A percentile compares a stretch with the other conserved stretches of the same genome.
These are phyloP conservation scores for Chalaropsis thielavioides DNA, from an alignment of 2,329 filamentous ascomycete genomes.

Conservation along the genomic window DNA sequence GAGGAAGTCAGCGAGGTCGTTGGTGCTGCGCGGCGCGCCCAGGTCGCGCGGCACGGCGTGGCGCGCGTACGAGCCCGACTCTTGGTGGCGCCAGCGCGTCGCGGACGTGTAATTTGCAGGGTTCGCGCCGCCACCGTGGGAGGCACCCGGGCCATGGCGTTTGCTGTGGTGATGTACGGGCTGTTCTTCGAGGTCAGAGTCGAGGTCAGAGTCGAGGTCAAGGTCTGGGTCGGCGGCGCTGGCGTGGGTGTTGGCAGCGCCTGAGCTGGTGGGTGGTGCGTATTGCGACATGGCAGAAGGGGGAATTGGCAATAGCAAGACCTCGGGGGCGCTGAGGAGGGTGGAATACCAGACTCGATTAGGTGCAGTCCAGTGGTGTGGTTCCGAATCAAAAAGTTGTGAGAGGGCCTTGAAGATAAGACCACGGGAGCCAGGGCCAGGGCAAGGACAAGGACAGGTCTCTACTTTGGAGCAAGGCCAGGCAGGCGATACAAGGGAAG, in stretches of 20 bases:
- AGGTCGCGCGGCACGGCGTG: conserved; percentile 34
- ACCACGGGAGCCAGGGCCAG: neutral
- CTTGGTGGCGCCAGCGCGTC: conserved; percentile 49
- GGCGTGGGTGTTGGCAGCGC: neutral
- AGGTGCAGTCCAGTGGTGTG: neutral
- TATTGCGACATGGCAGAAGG: neutral
- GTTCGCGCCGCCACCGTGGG: conserved; percentile 19
- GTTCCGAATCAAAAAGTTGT: neutral
- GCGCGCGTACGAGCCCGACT: conserved; percentile 41
- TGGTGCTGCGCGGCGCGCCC: conserved; percentile 28
- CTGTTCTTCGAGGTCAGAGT: conserved; percentile 22
- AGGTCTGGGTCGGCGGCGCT: neutral
- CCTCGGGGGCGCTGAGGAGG: neutral
- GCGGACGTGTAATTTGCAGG: conserved; percentile 33
- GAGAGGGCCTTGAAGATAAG: neutral
- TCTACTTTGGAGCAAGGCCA: neutral
- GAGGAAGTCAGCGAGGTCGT: conserved; percentile 41
- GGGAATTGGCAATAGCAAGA: neutral
- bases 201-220: conserved; percentile 11
- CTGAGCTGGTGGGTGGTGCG: neutral
- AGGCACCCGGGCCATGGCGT: neutral
- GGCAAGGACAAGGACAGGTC: conserved; percentile 1
- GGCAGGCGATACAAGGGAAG: neutral
- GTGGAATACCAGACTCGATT: neutral
- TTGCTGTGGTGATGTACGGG: conserved; percentile 21